Base-by-base conservation (phyloP, 208 protist genomes). In the Crithidia thermophila region DNA sequence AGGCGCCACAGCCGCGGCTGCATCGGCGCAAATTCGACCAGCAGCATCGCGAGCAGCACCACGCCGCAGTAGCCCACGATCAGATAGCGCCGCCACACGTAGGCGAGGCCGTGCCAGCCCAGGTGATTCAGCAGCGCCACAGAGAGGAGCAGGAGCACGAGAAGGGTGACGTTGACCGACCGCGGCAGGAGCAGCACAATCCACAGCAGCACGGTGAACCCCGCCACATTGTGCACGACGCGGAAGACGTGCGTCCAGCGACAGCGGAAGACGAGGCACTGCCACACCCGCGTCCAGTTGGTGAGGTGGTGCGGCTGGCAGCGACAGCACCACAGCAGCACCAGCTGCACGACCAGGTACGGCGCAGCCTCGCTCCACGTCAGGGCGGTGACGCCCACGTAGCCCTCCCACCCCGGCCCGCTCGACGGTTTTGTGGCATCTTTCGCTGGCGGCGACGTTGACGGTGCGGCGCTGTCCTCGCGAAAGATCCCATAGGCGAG, bases 61-160 rank as follows among this genome's bases (percentile, higher is more conserved):
- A 63, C 45, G 3, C 68, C 68, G 55, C 68, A 75, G 68, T 75
- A 75, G 43, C 68, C 68, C 25, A 75, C 68, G 36, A 75, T 27
- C 30, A 67, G 40, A 36, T 39, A 75, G 53, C 60, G 68, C 11
- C 46, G 68, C 59, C 68, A 75, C 42, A 75, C 52, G 61, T 68
- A 75, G 8, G 60, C 68, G 28, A 68, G 60, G 7, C 60, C 13
- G 31, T 45, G 53, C 60, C 40, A 58, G 18, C 36, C 40, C 53
- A 62, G 43, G 45, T 63, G 68, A 28, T 68, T 59, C 23, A 75
- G 51, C 52, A 75, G 42, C 5, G 60, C 60, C 7, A 23, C 34
- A n/a, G n/a, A 7, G 39, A 68, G 56, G 37, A 75, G 60, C 8
- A 74, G 67, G 1, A 75, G 68, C 23, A 75, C 37, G 4, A 75